Evolutionary conservation across 1,284 basidiomycete genomes (phyloP).

Genomic region (Apiotrichum mycotoxinovorans): DNA sequence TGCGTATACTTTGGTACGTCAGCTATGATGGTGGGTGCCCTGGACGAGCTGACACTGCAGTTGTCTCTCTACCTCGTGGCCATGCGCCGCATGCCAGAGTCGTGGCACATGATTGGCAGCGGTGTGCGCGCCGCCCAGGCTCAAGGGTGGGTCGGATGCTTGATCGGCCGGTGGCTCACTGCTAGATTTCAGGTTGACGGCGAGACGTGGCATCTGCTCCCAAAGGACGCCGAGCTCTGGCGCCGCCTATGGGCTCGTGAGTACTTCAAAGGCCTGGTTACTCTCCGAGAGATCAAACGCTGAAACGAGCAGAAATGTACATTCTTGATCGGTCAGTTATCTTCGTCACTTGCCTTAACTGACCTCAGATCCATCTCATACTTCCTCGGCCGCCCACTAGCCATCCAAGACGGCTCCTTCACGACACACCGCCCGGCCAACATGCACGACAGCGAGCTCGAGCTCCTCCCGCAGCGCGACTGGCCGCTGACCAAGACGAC

Average conservation of each 20-base stretch:
- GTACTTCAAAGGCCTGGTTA: background rate
- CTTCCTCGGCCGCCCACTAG: constrained; percentile 36
- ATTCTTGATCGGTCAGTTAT: constrained; percentile 29
- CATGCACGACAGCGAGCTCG: constrained; percentile 27
- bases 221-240: constrained; percentile 31
- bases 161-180: background rate
- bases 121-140: constrained; percentile 31
- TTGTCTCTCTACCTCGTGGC: constrained; percentile 29
- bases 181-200: constrained; percentile 36
- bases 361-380: constrained; percentile 29
- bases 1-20: constrained; percentile 26
- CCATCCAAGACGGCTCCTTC: constrained; percentile 32
- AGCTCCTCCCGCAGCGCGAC: constrained; percentile 7
- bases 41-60: constrained; percentile 19
- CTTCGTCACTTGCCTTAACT: background rate
- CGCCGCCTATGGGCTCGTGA: constrained; percentile 38
- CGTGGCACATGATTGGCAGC: constrained; percentile 33
- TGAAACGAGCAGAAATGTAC: constrained; percentile 26
- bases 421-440: constrained; percentile 28
- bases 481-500: constrained; percentile 26
- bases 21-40: background rate
- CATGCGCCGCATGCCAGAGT: constrained; percentile 30
- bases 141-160: constrained; percentile 25
- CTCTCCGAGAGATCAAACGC: too few relatives aligned
- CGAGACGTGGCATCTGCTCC: constrained; percentile 25